These are phyloP conservation scores for Anaeromyces robustus DNA, from an alignment of 192 early-diverging fungal genomes.

Conservation along the genomic window DNA sequence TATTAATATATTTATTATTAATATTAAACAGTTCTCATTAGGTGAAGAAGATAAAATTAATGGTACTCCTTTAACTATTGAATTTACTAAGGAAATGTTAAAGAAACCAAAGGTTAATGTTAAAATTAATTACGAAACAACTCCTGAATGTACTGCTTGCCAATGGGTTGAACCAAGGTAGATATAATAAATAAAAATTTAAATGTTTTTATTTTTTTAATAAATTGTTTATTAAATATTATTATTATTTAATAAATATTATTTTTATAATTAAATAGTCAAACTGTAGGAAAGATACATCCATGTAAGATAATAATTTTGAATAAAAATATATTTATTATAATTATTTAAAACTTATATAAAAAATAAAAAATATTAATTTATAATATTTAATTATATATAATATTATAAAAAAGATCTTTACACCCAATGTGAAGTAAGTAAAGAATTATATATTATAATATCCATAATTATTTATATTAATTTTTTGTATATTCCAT, in stretches of 20 bases:
- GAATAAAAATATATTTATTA: background rate
- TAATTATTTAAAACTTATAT: no score
- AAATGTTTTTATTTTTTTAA: background rate
- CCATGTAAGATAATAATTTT: slow-evolving; percentile 61
- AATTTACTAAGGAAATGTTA: slow-evolving; percentile 10
- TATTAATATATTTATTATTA: no score
- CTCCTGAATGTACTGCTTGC: slow-evolving; percentile 63
- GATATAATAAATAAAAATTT: background rate
- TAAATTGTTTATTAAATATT: no score
- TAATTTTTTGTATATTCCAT: background rate
- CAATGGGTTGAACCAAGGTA: slow-evolving; percentile 78
- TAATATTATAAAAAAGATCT: background rate
- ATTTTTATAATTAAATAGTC: slow-evolving; percentile 21
- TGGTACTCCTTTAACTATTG: background rate
- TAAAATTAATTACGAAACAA: slow-evolving; percentile 60
- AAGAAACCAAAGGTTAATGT: slow-evolving; percentile 34
- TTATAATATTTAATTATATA: background rate
- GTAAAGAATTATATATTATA: background rate
- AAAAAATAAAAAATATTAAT: background rate
- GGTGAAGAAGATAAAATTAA: background rate
- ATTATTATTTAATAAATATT: no score
- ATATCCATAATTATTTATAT: no score
- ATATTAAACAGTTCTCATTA: background rate
- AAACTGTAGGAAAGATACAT: slow-evolving; percentile 82
- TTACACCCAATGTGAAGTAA: background rate